phyloP scores from a whole-genome alignment of 305 asterid genomes.

The Rubia occidens region DNA sequence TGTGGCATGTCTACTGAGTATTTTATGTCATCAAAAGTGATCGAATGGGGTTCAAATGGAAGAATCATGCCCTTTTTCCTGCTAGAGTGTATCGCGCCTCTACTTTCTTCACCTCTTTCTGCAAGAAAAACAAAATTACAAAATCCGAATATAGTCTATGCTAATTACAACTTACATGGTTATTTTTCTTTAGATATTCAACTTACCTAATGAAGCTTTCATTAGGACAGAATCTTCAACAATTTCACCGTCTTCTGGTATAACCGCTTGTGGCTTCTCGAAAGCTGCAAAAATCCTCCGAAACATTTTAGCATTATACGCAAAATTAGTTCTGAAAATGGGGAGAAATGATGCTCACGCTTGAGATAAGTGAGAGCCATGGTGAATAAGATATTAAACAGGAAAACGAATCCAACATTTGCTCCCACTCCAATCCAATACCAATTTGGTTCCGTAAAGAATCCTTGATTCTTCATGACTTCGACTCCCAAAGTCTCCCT shows the following conservation, averaged over 20 bases:
- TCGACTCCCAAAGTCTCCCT: conserved; percentile 57
- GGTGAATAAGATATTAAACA: conserved; percentile 51
- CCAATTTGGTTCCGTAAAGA: conserved; percentile 72
- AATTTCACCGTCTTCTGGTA: conserved; percentile 33
- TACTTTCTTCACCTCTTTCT: conserved; percentile 54
- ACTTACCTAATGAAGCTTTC: neutral
- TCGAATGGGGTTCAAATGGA: conserved; percentile 79
- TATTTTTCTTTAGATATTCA: neutral
- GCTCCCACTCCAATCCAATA: conserved; percentile 92
- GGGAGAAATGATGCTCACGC: conserved; percentile 38
- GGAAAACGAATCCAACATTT: conserved; percentile 46
- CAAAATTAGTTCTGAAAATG: neutral
- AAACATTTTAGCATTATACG: neutral
- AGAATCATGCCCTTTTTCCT: conserved; percentile 82
- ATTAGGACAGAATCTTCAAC: neutral
- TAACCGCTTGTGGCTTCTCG: conserved; percentile 48
- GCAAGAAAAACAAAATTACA: conserved; percentile 23
- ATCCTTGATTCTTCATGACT: conserved; percentile 50
- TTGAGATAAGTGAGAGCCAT: conserved; percentile 72
- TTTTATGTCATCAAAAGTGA: conserved; percentile 61
- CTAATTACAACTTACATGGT: neutral
- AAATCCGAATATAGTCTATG: neutral
- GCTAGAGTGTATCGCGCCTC: conserved; percentile 25
- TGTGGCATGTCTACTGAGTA: conserved; percentile 93
- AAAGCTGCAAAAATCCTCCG: conserved; percentile 34